phyloP scores from a whole-genome alignment of 345 rosid species.

The Euphorbia peplus region DNA sequence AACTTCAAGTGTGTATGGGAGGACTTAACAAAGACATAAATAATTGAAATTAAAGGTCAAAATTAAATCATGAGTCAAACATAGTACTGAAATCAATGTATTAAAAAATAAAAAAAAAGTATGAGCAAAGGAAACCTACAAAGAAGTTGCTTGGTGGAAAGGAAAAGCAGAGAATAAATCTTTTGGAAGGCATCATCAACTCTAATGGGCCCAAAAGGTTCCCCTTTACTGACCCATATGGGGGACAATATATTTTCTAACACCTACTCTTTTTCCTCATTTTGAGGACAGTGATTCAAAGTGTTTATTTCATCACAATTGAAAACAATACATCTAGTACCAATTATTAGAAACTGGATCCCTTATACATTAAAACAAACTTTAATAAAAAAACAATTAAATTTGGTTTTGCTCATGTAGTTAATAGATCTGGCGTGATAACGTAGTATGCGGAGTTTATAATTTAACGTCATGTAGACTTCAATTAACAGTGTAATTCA shows the following conservation, averaged over 20 bases:
- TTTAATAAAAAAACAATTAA: too few species aligned
- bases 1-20: too few species aligned
- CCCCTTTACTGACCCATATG: slow-evolving; percentile 29
- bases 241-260: slow-evolving; percentile 36
- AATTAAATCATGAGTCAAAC: background rate
- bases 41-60: background rate
- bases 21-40: background rate
- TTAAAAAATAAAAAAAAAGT: slow-evolving; percentile 20
- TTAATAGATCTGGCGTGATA: too few species aligned
- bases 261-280: slow-evolving; percentile 33
- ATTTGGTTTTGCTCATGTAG: too few species aligned
- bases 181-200: slow-evolving; percentile 28
- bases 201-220: slow-evolving; percentile 31
- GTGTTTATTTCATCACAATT: background rate
- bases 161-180: slow-evolving; percentile 5
- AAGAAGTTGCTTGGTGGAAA: slow-evolving; percentile 21
- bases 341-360: too few species aligned
- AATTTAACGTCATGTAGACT: too few species aligned
- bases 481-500: too few species aligned
- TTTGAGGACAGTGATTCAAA: slow-evolving; percentile 18
- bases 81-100: background rate
- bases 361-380: too few species aligned
- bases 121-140: slow-evolving; percentile 17
- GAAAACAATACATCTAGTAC: too few species aligned
- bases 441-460: too few species aligned